Conservation (phyloP, 2,329 filamentous ascomycete genomes). For the Diaporthe ilicicola region DNA sequence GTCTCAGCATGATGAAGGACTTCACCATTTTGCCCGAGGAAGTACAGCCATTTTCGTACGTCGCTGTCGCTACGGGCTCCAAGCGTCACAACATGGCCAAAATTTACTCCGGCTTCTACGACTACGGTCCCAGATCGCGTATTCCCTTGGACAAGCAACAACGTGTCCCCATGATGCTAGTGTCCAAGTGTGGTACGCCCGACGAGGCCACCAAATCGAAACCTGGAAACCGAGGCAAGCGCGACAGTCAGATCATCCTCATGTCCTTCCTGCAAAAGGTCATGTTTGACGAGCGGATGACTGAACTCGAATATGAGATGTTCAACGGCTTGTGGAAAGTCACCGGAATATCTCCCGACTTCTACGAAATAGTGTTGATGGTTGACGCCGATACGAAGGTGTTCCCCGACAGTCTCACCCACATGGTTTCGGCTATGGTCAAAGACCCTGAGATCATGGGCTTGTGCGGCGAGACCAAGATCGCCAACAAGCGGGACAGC, state of each 20-base stretch:
- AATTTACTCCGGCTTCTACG: slow-evolving; percentile 97
- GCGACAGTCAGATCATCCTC: slow-evolving; percentile 97
- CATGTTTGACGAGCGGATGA: slow-evolving; percentile 99
- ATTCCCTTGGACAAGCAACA: slow-evolving; percentile 91
- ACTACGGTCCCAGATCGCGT: slow-evolving; percentile 84
- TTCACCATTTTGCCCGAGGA: slow-evolving; percentile 81
- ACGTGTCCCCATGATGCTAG: slow-evolving; percentile 95
- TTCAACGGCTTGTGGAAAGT: slow-evolving; percentile 99
- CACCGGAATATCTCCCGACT: slow-evolving; percentile 97
- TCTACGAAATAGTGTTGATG: slow-evolving; percentile 98
- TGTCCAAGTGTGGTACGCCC: slow-evolving; percentile 95
- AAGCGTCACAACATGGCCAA: slow-evolving; percentile 99
- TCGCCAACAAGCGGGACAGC: slow-evolving; percentile 93
- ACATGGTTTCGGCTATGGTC: slow-evolving; percentile 99
- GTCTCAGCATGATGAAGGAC: slow-evolving; percentile 94
- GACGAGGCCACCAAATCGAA: slow-evolving; percentile 84
- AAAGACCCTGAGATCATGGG: slow-evolving; percentile 99
- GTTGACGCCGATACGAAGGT: slow-evolving; percentile 99
- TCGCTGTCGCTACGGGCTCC: slow-evolving; percentile 92
- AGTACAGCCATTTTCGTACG: slow-evolving; percentile 91
- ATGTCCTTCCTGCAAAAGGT: slow-evolving; percentile 99
- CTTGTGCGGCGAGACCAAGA: slow-evolving; percentile 98
- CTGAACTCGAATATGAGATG: slow-evolving; percentile 98
- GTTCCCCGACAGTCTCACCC: slow-evolving; percentile 96
- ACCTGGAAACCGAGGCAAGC: slow-evolving; percentile 96